Evolutionary conservation across 352 stramenopile genomes (phyloP).

Genomic region (Globisporangium carolinianum): DNA sequence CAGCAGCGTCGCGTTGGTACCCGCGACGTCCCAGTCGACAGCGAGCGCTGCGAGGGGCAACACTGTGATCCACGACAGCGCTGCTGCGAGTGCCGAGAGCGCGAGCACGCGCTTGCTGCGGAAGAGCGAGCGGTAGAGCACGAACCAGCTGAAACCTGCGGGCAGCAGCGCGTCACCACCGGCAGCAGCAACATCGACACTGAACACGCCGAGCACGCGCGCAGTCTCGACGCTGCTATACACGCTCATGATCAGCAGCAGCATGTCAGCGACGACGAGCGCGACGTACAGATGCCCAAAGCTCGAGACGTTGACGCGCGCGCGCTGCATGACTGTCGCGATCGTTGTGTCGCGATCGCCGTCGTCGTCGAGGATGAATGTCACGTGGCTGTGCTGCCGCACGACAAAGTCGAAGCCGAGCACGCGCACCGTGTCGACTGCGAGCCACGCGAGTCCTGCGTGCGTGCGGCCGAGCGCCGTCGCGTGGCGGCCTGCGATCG

Average conservation of each 20-base stretch:
- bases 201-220: constrained; percentile 21
- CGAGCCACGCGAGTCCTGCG: constrained; percentile 29
- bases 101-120: constrained; percentile 27
- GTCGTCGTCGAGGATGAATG: constrained; percentile 18
- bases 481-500: constrained; percentile 32
- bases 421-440: constrained; percentile 36
- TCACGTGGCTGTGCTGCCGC: constrained; percentile 31
- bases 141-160: constrained; percentile 22
- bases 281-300: constrained; percentile 50
- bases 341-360: constrained; percentile 3
- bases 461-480: constrained; percentile 27
- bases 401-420: constrained; percentile 48
- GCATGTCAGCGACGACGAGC: constrained; percentile 30
- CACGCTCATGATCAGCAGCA: constrained; percentile 22
- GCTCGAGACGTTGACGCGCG: constrained; percentile 35
- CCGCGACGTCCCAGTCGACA: constrained; percentile 21
- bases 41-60: constrained; percentile 44
- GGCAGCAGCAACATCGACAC: no score
- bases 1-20: constrained; percentile 17
- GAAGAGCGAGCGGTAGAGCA: constrained; percentile 51
- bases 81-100: constrained; percentile 32
- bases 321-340: constrained; percentile 20
- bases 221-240: constrained; percentile 25
- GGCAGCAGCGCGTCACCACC: constrained; percentile 1
- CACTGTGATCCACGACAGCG: constrained; percentile 45